Conservation (phyloP, 768 basidiomycete species). For the Suillus occidentalis region DNA sequence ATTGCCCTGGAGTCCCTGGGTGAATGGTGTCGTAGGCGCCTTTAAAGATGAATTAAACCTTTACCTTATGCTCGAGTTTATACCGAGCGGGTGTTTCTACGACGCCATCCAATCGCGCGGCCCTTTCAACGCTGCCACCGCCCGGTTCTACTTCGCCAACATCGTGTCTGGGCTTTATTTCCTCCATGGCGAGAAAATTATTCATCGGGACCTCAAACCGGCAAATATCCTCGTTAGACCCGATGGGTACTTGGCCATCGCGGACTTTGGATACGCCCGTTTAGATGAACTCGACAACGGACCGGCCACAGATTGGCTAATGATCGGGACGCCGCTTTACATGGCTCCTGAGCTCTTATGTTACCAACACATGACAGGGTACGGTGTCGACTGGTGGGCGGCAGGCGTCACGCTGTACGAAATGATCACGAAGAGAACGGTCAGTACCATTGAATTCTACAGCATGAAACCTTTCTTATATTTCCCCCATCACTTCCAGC, state of each 20-base stretch:
- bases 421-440: slow-evolving; percentile 43
- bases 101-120: slow-evolving; percentile 33
- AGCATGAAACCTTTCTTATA: not conserved
- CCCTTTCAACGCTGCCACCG: slow-evolving; percentile 32
- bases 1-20: slow-evolving; percentile 56
- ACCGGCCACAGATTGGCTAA: slow-evolving; percentile 27
- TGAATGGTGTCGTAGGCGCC: slow-evolving; percentile 44
- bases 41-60: slow-evolving; percentile 49
- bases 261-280: slow-evolving; percentile 50
- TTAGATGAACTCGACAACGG: slow-evolving; percentile 19
- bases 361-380: slow-evolving; percentile 23
- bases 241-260: slow-evolving; percentile 54
- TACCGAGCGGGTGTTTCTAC: slow-evolving; percentile 45
- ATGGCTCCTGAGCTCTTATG: slow-evolving; percentile 48
- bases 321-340: slow-evolving; percentile 47
- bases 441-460: slow-evolving; percentile 19
- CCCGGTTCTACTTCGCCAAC: slow-evolving; percentile 57
- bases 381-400: slow-evolving; percentile 56
- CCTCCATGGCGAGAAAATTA: slow-evolving; percentile 43
- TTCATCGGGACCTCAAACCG: slow-evolving; percentile 59
- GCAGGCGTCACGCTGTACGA: slow-evolving; percentile 52
- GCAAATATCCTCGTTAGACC: slow-evolving; percentile 55
- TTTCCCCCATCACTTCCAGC: not conserved
- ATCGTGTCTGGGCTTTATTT: slow-evolving; percentile 50
- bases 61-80: slow-evolving; percentile 53